These are phyloP conservation scores for Cutaneotrichosporon cutaneum DNA, from an alignment of 1,284 basidiomycete species.

Conservation along the genomic window DNA sequence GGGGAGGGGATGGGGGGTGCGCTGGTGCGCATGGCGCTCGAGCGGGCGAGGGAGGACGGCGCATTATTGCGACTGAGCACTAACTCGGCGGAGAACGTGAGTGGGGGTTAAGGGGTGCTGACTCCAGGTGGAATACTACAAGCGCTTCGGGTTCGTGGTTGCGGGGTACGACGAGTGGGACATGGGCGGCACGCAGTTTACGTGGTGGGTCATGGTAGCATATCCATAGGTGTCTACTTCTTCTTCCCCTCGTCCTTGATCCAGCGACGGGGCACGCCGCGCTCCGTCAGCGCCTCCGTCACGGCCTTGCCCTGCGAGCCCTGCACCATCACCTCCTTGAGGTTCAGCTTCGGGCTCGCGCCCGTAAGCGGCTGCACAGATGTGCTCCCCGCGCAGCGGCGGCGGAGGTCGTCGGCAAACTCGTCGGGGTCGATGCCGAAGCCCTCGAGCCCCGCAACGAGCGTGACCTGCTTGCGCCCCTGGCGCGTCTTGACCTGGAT, in stretches of 20 bases:
- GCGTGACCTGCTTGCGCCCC: constrained; percentile 72
- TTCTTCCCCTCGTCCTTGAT: constrained; percentile 58
- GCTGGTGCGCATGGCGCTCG: no score
- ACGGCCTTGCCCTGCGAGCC: constrained; percentile 72
- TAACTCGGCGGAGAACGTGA: no score
- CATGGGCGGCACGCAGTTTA: background rate
- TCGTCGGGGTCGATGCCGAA: constrained; percentile 68
- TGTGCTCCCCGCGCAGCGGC: constrained; percentile 72
- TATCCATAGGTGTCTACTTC: no score
- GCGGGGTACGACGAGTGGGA: background rate
- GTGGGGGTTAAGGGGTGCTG: background rate
- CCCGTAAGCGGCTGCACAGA: constrained; percentile 55
- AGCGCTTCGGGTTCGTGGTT: background rate
- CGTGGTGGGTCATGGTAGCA: background rate
- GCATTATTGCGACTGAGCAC: no score
- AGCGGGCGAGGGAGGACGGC: no score
- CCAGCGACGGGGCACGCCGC: constrained; percentile 76
- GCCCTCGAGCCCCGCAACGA: constrained; percentile 73
- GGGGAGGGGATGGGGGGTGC: no score
- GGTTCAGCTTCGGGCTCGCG: constrained; percentile 44
- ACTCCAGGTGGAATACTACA: background rate
- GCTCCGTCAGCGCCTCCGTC: constrained; percentile 63
- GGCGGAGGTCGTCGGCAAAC: constrained; percentile 74
- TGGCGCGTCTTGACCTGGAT: constrained; percentile 69
- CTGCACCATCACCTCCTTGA: constrained; percentile 72